Base-by-base conservation (phyloP, 805 yeast species). In the Sugiyamaella qingdaonensis region DNA sequence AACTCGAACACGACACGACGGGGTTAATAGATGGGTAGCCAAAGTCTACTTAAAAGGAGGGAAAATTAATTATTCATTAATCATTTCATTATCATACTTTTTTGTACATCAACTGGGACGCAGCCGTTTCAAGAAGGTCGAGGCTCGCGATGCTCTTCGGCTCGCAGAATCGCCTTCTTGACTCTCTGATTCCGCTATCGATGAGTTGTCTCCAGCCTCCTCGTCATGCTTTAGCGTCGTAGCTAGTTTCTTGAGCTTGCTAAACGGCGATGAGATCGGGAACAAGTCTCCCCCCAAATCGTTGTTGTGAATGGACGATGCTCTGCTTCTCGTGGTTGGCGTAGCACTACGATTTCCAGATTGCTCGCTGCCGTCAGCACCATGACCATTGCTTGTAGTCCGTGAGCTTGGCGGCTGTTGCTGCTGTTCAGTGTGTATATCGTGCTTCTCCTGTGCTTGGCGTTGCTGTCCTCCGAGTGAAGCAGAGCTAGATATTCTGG, bases 261-360 rank as follows among this genome's bases (percentile, higher is more conserved):
- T 33, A 24, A 49, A 49, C 32, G 52, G 52, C 21, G 48, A 49
- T 7, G 51, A 33, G 19, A 24, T 36, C 13, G 34, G 48, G 34
- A 44, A 31, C 36, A 44, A 5, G 21, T 32, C 34, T 11, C 48
- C 36, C 3, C 13, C 29, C 19, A n/a, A 18, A 24, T 24, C 41
- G 33, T 7, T 10, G n/a, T n/a, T 10, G 34, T 21, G 43, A 4
- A 48, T 18, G 4, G 51, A 48, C 14, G 51, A 48, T 16, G 51
- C 34, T 16, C 51, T 13, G 35, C 51, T 48, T 34, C 39, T 21
- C 13, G 24, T 39, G n/a, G 37, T 34, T 10, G 43, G 43, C 13
- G 43, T 39, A 16, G 16, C 19, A n/a, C 24, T 10, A 16, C 13
- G 43, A 34, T 13, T 16, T 8, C 39, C 39, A 34, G 39, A 3